Percentiles rank a stretch among this genome's conserved stretches.
Evolutionary conservation across 116 monocot species (phyloP).

Genomic region (Posidonia oceanica): DNA sequence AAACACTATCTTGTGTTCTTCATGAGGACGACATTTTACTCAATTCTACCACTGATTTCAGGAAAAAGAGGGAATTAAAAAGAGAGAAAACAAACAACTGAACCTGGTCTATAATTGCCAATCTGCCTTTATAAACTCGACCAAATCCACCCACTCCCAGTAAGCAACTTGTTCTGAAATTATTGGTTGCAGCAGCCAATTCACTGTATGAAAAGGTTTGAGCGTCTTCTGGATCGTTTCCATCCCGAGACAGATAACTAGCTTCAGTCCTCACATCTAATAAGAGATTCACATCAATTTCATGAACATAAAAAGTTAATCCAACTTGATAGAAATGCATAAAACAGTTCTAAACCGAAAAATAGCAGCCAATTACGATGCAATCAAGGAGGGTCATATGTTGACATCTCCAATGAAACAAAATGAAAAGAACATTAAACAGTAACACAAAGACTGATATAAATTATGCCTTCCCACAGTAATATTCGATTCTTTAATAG

Average conservation of each 20-base stretch:
- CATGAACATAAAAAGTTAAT: neutral
- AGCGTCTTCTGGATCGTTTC: neutral
- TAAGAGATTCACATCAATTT: neutral
- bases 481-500: too few species aligned
- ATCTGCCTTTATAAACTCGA: conserved; percentile 61
- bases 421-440: too few species aligned
- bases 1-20: too few species aligned
- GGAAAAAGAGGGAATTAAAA: neutral
- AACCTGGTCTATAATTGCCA: conserved; percentile 57
- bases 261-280: conserved; percentile 8
- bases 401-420: too few species aligned
- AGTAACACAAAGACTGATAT: too few species aligned
- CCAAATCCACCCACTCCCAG: conserved; percentile 36
- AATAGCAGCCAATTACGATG: too few species aligned
- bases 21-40: too few species aligned
- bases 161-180: conserved; percentile 8
- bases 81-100: neutral
- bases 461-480: too few species aligned
- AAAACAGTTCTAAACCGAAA: neutral
- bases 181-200: conserved; percentile 10
- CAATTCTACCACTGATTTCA: too few species aligned
- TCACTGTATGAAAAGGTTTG: neutral
- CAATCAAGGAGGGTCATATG: too few species aligned
- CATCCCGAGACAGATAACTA: neutral
- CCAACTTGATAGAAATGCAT: neutral